These are phyloP conservation scores for Colletotrichum melonis DNA, from an alignment of 2,329 filamentous ascomycete species.

Conservation along the genomic window DNA sequence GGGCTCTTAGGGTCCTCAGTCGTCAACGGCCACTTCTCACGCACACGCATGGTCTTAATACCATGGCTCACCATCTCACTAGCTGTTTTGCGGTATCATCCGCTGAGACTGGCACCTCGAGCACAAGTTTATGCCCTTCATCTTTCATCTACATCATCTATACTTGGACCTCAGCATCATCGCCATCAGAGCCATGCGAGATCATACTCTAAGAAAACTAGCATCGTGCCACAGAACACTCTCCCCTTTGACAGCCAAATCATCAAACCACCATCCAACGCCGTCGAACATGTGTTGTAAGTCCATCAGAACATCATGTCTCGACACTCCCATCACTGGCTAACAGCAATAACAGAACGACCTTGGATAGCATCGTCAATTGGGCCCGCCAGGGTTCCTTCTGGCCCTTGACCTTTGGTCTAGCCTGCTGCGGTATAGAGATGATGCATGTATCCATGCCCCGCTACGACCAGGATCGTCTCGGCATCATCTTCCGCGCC, in stretches of 20 bases:
- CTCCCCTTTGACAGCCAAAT: not conserved
- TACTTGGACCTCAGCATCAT: not conserved
- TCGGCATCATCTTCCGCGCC: conserved; percentile 75
- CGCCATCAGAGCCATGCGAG: not conserved
- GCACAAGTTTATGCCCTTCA: not conserved
- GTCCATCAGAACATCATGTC: not conserved
- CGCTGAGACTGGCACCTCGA: not conserved
- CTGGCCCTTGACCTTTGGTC: conserved; percentile 71
- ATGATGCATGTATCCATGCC: conserved; percentile 75
- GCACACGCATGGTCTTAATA: not conserved
- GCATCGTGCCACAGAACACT: not conserved
- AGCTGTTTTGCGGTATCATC: not conserved
- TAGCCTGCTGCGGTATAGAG: conserved; percentile 71
- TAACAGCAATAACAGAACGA: conserved; percentile 53
- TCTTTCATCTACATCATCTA: not conserved
- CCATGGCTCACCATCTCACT: not conserved
- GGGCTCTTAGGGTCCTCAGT: not conserved
- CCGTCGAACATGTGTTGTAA: conserved; percentile 38
- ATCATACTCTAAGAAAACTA: not conserved
- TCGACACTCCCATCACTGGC: not conserved
- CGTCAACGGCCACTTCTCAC: not conserved
- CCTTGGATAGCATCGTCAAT: conserved; percentile 64
- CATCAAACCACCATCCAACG: conserved; percentile 6
- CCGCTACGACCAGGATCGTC: conserved; percentile 71
- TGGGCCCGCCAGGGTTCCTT: conserved; percentile 70